These are phyloP conservation scores for Podila clonocystis DNA, from an alignment of 192 early-diverging fungal genomes.

Conservation along the genomic window DNA sequence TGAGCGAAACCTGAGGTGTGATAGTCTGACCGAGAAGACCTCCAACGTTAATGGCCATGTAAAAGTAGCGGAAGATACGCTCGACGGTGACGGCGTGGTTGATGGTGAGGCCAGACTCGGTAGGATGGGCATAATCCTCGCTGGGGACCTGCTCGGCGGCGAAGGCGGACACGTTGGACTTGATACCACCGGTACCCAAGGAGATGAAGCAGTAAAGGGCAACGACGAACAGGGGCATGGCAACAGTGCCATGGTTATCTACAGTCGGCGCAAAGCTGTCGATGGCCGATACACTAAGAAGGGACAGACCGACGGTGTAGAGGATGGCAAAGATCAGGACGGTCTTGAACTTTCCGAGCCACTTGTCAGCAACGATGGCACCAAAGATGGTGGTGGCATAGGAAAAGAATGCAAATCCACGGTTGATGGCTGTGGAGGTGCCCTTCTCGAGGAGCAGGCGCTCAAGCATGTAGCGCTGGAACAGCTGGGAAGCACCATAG, in stretches of 20 bases:
- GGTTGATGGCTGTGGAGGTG: slow-evolving; percentile 57
- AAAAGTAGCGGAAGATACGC: slow-evolving; percentile 88
- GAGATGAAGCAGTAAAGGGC: slow-evolving; percentile 76
- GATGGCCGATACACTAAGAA: slow-evolving; percentile 72
- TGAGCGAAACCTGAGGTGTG: slow-evolving; percentile 65
- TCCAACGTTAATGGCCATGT: slow-evolving; percentile 79
- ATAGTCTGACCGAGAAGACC: slow-evolving; percentile 66
- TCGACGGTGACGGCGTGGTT: slow-evolving; percentile 77
- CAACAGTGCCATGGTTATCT: slow-evolving; percentile 43
- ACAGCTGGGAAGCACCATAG: slow-evolving; percentile 59
- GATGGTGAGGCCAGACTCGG: slow-evolving; percentile 69
- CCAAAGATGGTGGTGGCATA: slow-evolving; percentile 67
- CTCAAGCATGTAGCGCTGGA: slow-evolving; percentile 65
- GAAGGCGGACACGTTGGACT: slow-evolving; percentile 80
- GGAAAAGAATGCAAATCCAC: slow-evolving; percentile 66
- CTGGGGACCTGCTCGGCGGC: slow-evolving; percentile 77
- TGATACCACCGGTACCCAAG: slow-evolving; percentile 83
- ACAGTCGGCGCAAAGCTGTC: slow-evolving; percentile 51
- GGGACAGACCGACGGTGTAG: slow-evolving; percentile 71
- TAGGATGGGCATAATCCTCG: slow-evolving; percentile 68
- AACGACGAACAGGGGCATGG: slow-evolving; percentile 73
- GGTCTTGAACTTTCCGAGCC: slow-evolving; percentile 78
- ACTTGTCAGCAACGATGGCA: slow-evolving; percentile 77
- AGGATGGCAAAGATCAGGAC: slow-evolving; percentile 71
- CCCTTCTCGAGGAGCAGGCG: slow-evolving; percentile 42